Base-by-base conservation (phyloP, 257 asterid species). In the Solanum chmielewskii region DNA sequence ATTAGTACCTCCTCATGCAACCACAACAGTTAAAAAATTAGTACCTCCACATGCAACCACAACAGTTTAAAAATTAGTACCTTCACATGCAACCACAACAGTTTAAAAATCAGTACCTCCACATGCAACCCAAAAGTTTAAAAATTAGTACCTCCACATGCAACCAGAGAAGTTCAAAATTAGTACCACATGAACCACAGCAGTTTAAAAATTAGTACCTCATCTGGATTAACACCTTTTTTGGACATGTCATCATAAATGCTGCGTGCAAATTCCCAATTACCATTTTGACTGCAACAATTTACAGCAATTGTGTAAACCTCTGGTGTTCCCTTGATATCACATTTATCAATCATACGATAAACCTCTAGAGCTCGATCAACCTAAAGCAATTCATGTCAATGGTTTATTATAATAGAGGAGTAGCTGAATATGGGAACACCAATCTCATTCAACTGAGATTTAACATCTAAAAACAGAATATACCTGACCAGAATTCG, bases 281-380 rank as follows among this genome's bases (percentile, higher is more conserved):
- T 98, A 87, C 97, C 98, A 89, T 90, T 92, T 86, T 92, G 98
- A 86, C 98, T 94, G 91, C 98, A 97, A 94, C 98, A 91, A 91
- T 97, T 95, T 62, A 97, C 93, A 87, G 99, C 99, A 89, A 97
- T 95, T 33, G 99, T 97, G 92, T 95, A 97, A 81, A 97, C 95
- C 92, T 95, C 99, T 75, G 99, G 96, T 71, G 95, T 92, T 86
- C 99, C 99, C 91, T 91, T 93, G 89, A 97, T 95, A 89, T 90
- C 90, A 89, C 92, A 95, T 92, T 93, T 87, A 86, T 92, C 93
- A 86, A 95, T 94, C 98, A 94, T 93, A 88, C 92, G 91, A 93
- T 95, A 97, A 39, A 95, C 99, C 88, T 94, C 97, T 77, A 93
- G 91, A 31, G 95, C 98, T 59, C 98, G 94, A 85, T 95, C 95